Conservation (phyloP, 306 rosid genomes). For the Acmispon strigosus region DNA sequence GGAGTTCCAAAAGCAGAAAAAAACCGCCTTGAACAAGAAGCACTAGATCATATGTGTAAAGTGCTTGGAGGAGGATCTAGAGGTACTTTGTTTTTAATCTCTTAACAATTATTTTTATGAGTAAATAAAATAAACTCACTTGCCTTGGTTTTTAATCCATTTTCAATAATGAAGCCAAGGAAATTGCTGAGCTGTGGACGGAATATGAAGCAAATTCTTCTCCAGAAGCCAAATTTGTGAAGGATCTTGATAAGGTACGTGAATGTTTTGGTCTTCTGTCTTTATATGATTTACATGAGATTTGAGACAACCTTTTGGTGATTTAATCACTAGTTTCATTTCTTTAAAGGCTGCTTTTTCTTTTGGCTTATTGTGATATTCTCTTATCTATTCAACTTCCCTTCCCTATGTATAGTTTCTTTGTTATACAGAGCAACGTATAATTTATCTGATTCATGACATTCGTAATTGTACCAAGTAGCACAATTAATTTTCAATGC, state of each 20-base stretch:
- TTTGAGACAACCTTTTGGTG: neutral
- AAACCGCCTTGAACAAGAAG: conserved; percentile 61
- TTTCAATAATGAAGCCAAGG: conserved; percentile 50
- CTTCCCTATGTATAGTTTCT: neutral
- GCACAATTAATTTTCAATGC: neutral
- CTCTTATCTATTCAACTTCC: neutral
- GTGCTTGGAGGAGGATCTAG: conserved; percentile 86
- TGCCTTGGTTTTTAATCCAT: conserved; percentile 9
- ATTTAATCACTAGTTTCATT: neutral
- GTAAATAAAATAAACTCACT: neutral
- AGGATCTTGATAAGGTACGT: conserved; percentile 84
- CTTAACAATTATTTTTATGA: conserved; percentile 1
- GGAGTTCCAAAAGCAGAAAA: conserved; percentile 81
- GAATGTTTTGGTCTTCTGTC: neutral
- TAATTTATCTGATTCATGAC: neutral
- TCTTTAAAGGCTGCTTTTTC: neutral
- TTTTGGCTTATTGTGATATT: neutral
- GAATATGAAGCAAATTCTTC: conserved; percentile 81
- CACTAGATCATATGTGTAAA: conserved; percentile 82
- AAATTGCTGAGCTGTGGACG: conserved; percentile 72
- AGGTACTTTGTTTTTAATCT: conserved; percentile 35
- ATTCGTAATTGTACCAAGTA: neutral
- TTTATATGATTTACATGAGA: conserved; percentile 1
- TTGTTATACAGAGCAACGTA: neutral
- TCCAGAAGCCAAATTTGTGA: conserved; percentile 81